Percentiles rank a stretch among this genome's conserved stretches.
Conservation (phyloP, 176 grass and related monocot species). For the Carex myosuroides region DNA sequence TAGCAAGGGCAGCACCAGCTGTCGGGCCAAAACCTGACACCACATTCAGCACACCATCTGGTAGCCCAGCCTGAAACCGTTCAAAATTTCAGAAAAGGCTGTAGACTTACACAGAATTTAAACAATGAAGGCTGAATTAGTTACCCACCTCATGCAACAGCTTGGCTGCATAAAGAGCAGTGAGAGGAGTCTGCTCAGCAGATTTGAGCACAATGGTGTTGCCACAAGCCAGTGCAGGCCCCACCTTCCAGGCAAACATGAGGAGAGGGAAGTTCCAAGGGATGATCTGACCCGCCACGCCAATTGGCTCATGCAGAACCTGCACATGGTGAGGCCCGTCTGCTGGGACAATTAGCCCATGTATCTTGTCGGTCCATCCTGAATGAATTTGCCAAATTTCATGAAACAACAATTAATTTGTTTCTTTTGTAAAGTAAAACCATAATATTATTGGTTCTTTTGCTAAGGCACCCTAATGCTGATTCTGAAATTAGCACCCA, state of each 20-base stretch:
- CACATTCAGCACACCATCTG: slow-evolving; percentile 65
- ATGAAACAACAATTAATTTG: background rate
- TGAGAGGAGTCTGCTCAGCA: slow-evolving; percentile 86
- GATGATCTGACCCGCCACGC: slow-evolving; percentile 77
- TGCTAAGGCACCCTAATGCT: background rate
- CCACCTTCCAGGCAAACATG: slow-evolving; percentile 94
- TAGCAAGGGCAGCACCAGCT: slow-evolving; percentile 73
- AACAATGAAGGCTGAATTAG: background rate
- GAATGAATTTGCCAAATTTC: slow-evolving; percentile 14
- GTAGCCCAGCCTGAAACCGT: slow-evolving; percentile 60
- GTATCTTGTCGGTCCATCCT: slow-evolving; percentile 91
- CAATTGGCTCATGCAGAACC: slow-evolving; percentile 83
- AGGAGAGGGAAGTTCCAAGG: slow-evolving; percentile 93
- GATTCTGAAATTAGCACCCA: background rate
- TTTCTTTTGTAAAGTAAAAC: background rate
- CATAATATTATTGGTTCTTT: background rate
- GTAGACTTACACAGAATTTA: background rate
- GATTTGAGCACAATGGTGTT: slow-evolving; percentile 85
- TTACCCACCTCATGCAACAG: slow-evolving; percentile 69
- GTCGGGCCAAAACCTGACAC: slow-evolving; percentile 82
- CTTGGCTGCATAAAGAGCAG: slow-evolving; percentile 55
- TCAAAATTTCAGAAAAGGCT: background rate
- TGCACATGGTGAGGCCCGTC: slow-evolving; percentile 69
- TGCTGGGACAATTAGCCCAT: slow-evolving; percentile 66
- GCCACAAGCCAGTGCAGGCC: slow-evolving; percentile 75